A percentile compares a stretch with the other conserved stretches of the same genome.
These are phyloP conservation scores for Brettanomyces custersianus DNA, from an alignment of 805 yeast genomes.

Conservation along the genomic window DNA sequence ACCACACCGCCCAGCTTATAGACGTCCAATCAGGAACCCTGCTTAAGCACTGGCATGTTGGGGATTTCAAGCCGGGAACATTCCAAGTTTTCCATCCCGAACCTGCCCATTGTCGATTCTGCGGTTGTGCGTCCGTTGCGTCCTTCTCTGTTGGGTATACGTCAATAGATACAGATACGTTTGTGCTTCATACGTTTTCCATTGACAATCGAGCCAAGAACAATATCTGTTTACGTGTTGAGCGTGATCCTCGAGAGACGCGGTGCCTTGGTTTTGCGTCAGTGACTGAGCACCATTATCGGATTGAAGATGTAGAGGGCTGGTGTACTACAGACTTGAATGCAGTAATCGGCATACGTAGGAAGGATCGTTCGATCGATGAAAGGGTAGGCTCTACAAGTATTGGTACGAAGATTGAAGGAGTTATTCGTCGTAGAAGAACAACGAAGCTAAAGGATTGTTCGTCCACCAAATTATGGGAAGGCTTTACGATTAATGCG, in stretches of 20 bases:
- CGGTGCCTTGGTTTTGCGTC: slow-evolving; percentile 81
- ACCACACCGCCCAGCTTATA: slow-evolving; percentile 50
- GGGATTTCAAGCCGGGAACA: slow-evolving; percentile 49
- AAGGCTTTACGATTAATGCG: slow-evolving; percentile 72
- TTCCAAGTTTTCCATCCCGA: slow-evolving; percentile 71
- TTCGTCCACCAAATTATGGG: slow-evolving; percentile 38
- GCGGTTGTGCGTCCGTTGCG: slow-evolving; percentile 79
- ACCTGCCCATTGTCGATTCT: slow-evolving; percentile 82
- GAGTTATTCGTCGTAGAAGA: neutral
- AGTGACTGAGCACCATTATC: slow-evolving; percentile 60
- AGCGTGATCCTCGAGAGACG: slow-evolving; percentile 86
- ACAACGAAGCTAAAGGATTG: neutral
- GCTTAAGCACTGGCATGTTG: slow-evolving; percentile 52
- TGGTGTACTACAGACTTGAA: slow-evolving; percentile 79
- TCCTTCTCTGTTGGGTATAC: slow-evolving; percentile 68
- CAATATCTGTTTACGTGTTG: slow-evolving; percentile 78
- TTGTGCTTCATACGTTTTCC: slow-evolving; percentile 66
- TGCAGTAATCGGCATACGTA: slow-evolving; percentile 59
- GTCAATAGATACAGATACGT: slow-evolving; percentile 42
- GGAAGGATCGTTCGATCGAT: slow-evolving; percentile 23
- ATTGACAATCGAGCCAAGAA: slow-evolving; percentile 69
- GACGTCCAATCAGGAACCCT: slow-evolving; percentile 76
- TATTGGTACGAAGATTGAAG: neutral
- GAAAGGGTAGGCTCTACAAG: neutral
- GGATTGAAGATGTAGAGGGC: slow-evolving; percentile 57